These are phyloP conservation scores for Boletus subcaerulescens DNA, from an alignment of 768 basidiomycete genomes.

Conservation along the genomic window DNA sequence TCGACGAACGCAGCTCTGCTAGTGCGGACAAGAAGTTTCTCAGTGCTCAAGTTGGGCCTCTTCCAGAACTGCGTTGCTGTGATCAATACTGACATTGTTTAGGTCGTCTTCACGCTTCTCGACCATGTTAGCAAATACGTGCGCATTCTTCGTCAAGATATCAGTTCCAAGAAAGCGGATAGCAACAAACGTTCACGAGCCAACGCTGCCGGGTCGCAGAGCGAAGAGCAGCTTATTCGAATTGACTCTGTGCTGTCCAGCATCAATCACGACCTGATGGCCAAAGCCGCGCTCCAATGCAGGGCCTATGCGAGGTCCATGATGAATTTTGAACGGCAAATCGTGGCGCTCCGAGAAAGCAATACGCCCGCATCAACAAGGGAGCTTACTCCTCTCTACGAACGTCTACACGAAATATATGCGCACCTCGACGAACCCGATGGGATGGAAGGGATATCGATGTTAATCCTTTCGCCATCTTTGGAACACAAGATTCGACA, in stretches of 20 bases:
- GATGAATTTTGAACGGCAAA: constrained; percentile 91
- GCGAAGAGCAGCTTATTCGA: constrained; percentile 59
- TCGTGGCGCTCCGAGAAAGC: constrained; percentile 48
- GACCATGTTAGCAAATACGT: constrained; percentile 94
- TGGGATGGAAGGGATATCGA: constrained; percentile 97
- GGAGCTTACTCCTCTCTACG: constrained; percentile 56
- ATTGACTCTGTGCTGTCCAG: constrained; percentile 81
- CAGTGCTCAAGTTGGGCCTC: constrained; percentile 79
- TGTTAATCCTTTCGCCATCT: constrained; percentile 82
- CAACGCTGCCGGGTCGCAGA: constrained; percentile 33
- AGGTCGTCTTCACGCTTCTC: constrained; percentile 93
- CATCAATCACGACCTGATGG: constrained; percentile 87
- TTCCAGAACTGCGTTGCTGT: neutral
- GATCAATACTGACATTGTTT: neutral
- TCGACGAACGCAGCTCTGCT: constrained; percentile 55
- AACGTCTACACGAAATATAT: constrained; percentile 93
- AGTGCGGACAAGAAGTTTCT: constrained; percentile 78
- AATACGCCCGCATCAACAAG: constrained; percentile 44
- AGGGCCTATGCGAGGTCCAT: constrained; percentile 91
- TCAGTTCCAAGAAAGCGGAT: constrained; percentile 48
- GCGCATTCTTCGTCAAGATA: constrained; percentile 67
- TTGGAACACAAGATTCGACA: constrained; percentile 96
- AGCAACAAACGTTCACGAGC: constrained; percentile 46
- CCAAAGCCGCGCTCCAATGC: constrained; percentile 90
- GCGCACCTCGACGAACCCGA: constrained; percentile 96